Evolutionary conservation across 441 rosid species (phyloP), one percentile per base, ranked within the genome.

Genomic region (Kokia cookei): DNA sequence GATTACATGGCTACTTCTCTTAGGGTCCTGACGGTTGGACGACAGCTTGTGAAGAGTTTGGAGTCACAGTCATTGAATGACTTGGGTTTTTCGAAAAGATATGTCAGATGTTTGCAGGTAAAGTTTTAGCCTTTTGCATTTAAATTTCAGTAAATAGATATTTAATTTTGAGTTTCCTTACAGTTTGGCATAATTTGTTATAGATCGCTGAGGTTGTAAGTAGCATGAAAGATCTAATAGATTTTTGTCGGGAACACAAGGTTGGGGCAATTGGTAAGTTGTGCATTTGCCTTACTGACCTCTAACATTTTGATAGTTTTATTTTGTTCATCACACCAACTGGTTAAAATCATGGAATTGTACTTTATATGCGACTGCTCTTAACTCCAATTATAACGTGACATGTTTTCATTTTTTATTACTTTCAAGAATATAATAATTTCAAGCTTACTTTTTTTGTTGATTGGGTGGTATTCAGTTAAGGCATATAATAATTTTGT

Each of bases 121-220:
- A 7, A 29, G 24, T 63, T 69, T 55, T 60, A 26, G 71, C 50
- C 61, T 14, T 72, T 62, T 61, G 55, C 69, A 7, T 74, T 68
- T 60, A 69, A 15, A 50, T 70, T 54, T 17, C 11, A 14, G 9
- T 61, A 10, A 29, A 48, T 22, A 73, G 14, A 37, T 65, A 12
- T 32, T 14, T 29, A 26, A 5, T 5, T 47, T 24, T 17, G 9
- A 6, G 43, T 68, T 47, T 62, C 58, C 22, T 81, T 69, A n/a
- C 54, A 47, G 61, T 51, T 22, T 50, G 59, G 37, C 55, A n/a
- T 71, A 32, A 65, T 77, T 73, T 63, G 65, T 82, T 22, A 70
- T 82, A 96, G 98, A 96, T 96, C 54, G 91, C 99, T 37, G 99
- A 96, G 92, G 99, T 96, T 82, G 98, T 96, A 78, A 91, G 83